Evolutionary conservation across 345 rosid genomes (phyloP).

Genomic region (Hibiscus tridactylites): DNA sequence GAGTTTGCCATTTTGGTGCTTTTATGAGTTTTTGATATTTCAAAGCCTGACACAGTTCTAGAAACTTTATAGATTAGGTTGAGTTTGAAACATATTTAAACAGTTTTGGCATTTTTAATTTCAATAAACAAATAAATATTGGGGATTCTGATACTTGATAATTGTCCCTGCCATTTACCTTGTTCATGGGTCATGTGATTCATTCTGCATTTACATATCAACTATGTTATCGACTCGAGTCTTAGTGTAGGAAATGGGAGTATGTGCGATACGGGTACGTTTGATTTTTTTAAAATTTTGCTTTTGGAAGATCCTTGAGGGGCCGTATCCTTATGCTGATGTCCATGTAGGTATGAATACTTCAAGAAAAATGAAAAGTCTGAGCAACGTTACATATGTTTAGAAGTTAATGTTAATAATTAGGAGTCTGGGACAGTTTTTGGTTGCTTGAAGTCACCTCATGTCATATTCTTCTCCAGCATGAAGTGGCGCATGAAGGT

Average conservation of each 20-base stretch:
- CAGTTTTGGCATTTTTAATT: background rate
- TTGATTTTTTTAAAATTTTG: background rate
- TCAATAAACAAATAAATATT: background rate
- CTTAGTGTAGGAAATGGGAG: background rate
- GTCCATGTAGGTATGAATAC: background rate
- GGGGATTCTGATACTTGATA: background rate
- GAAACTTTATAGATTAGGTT: background rate
- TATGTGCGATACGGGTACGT: background rate
- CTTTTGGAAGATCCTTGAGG: background rate
- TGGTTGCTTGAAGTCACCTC: slow-evolving; percentile 2
- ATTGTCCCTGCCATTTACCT: background rate
- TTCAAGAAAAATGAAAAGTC: background rate
- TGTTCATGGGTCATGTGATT: background rate
- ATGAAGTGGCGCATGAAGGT: slow-evolving; percentile 81
- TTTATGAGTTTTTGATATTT: background rate
- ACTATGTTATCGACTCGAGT: background rate
- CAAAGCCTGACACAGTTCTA: background rate
- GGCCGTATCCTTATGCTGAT: background rate
- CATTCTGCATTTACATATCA: background rate
- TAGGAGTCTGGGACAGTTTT: background rate
- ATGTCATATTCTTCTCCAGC: slow-evolving; percentile 24
- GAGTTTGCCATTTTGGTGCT: background rate
- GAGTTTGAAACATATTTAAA: background rate
- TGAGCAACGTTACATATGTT: background rate
- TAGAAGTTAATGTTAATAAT: background rate